Base-by-base conservation (phyloP, 108 stramenopile genomes). In the Chaetoceros tenuissimus region DNA sequence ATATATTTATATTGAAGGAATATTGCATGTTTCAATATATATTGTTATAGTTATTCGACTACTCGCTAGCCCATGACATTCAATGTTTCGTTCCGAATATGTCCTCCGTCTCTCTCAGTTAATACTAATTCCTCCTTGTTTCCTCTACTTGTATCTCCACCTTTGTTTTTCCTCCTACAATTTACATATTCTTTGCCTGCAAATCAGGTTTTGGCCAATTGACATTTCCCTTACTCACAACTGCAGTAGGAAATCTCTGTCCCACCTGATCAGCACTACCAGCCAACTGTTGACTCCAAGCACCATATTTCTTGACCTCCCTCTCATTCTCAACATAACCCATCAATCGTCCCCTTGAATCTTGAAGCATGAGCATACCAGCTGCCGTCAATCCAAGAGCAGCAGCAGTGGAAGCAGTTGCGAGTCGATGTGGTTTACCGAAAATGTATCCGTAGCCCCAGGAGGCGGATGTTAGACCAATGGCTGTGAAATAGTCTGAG, bases 391-490 rank as follows among this genome's bases (percentile, higher is more conserved):
- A 76, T 0, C 89, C 89, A 48, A 86, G 57, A 16, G 82, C 70
- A 48, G 83, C 79, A 53, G 82, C 82, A 53, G 82, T 80, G 43
- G 62, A 75, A 2, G 85, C 89, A 17, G 78, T 79, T 30, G 83
- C 77, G 40, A 79, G 68, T 29, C 89, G 81, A 24, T 73, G 77
- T 44, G 89, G 89, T 55, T 86, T 84, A 26, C 89, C 89, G 43
- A 87, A 67, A 46, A 85, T 40, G 71, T 79, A 91, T 17, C 89
- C 89, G 55, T 85, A 87, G 31, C 68, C 63, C 81, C 83, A 91
- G 45, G 74, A 74, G 30, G 72, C 85, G 18, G 71, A 69, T 40
- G 83, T 73, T 25, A 76, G 59, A 49, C 68, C 66, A 0, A 68
- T 60, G 26, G 76, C 65, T 25, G 62, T 52, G 40, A 78, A 31